phyloP scores from a whole-genome alignment of 768 basidiomycete species.

The Scleroderma bovista region DNA sequence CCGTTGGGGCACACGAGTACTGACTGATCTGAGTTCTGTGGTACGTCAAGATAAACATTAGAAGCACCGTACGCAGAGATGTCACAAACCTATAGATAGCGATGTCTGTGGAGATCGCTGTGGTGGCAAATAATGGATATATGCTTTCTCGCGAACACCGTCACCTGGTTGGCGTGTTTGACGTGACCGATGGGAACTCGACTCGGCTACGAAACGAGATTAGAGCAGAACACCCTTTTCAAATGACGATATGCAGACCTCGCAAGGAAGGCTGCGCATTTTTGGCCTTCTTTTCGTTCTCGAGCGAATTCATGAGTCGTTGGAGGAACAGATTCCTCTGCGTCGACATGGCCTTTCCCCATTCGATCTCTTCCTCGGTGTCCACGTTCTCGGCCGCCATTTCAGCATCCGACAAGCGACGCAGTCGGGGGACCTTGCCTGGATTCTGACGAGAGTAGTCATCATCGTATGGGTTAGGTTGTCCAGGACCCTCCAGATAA shows the following conservation, averaged over 20 bases:
- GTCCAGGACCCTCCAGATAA: conserved; percentile 64
- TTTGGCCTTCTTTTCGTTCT: conserved; percentile 47
- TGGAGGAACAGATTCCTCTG: conserved; percentile 68
- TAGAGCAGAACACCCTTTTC: background rate
- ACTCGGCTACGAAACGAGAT: conserved; percentile 14
- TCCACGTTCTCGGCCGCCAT: conserved; percentile 70
- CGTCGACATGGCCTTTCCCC: conserved; percentile 70
- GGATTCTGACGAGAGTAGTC: conserved; percentile 51
- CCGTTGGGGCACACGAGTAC: conserved; percentile 27
- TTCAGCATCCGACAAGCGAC: conserved; percentile 50
- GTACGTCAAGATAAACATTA: conserved; percentile 3
- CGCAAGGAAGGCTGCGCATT: conserved; percentile 25
- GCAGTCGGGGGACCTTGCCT: conserved; percentile 61
- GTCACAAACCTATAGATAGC: conserved; percentile 19
- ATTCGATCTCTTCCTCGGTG: conserved; percentile 68
- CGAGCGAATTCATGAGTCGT: conserved; percentile 54
- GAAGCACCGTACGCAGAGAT: background rate
- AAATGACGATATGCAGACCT: conserved; percentile 10
- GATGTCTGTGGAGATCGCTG: conserved; percentile 14
- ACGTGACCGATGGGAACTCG: conserved; percentile 22
- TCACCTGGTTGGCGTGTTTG: conserved; percentile 18
- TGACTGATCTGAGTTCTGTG: conserved; percentile 15
- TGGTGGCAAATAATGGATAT: conserved; percentile 30
- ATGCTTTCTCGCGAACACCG: conserved; percentile 25
- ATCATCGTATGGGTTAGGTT: conserved; percentile 73